Evolutionary conservation across 129 eudicot species (phyloP).

Genomic region (Chrysanthemum seticuspe): DNA sequence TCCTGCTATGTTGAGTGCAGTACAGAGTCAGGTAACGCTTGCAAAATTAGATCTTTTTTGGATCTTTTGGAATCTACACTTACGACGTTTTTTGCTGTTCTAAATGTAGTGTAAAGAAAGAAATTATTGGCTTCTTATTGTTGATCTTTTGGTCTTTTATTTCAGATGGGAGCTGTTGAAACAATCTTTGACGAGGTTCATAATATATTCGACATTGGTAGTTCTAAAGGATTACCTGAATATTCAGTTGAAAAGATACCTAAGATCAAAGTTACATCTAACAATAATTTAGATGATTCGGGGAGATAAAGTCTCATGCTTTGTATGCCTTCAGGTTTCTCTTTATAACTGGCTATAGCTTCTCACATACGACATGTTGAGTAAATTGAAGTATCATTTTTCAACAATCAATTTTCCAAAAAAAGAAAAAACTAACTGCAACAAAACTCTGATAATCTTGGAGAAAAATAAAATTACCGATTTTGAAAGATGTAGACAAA

Average conservation of each 20-base stretch:
- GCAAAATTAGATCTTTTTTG: neutral
- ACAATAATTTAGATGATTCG: slow-evolving; percentile 70
- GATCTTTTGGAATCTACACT: neutral
- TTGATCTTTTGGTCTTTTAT: neutral
- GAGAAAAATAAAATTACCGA: neutral
- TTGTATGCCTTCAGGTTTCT: slow-evolving; percentile 90
- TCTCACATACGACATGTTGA: neutral
- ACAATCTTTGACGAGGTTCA: slow-evolving; percentile 68
- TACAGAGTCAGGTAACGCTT: slow-evolving; percentile 85
- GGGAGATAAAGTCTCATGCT: slow-evolving; percentile 85
- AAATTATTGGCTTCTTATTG: neutral
- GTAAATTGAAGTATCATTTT: too few species aligned
- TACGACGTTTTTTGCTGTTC: neutral
- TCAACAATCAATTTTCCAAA: too few species aligned
- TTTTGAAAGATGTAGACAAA: too few species aligned
- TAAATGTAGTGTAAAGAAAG: neutral
- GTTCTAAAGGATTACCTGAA: slow-evolving; percentile 78
- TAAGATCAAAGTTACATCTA: slow-evolving; percentile 60
- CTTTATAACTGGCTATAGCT: neutral
- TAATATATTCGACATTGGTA: slow-evolving; percentile 77
- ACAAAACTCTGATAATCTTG: neutral
- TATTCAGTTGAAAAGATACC: slow-evolving; percentile 87
- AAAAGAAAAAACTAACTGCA: neutral
- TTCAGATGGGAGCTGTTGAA: slow-evolving; percentile 96
- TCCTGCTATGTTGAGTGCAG: slow-evolving; percentile 99